Base-by-base conservation (phyloP, 2,329 filamentous ascomycete species). In the Penicillium sp. region DNA sequence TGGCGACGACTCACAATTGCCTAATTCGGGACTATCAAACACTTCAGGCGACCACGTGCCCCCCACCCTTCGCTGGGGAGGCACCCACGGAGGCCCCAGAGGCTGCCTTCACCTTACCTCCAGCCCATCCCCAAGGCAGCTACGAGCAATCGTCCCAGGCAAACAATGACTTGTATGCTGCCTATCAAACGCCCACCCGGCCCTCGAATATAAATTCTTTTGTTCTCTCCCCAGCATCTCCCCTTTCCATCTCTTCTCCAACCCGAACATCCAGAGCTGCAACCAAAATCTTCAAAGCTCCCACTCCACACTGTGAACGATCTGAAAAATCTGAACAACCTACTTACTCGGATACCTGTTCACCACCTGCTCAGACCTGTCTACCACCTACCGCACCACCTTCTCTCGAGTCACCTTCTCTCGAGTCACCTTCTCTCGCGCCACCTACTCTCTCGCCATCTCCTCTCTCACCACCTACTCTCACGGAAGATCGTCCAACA, bases 1-100 rank as follows among this genome's bases (percentile, higher is more conserved):
- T 76, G 10, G 68, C 71, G 9, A 49, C 15, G 4, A 59, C 47
- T 10, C 56, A 64, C 19, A 62, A 64, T 30, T 49, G 26, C 15
- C 62, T 64, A 4, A 38, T 64, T 35, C 28, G 42, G 24, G 62
- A 64, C 51, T 61, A 61, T 45, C 44, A 60, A 40, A 30, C 40
- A 8, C 54, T 56, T 35, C 54, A 56, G 19, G 24, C 40, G 15
- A 45, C 28, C 24, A 45, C n/a, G 9, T 7, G 19, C 28, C 24
- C 5, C 12, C 38, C 10, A 9, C 35, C 15, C 10, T 8, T 7
- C 24, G 17, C 26, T 12, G 26, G 19, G 37, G 2, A 55, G 24
- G 53, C 37, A 24, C 38, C 54, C 4, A 15, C 13, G n/a, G 30
- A 33, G n/a, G 40, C 28, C 2, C 13, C 19, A 13, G 19, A 22